Conservation (phyloP, 2,329 filamentous ascomycete genomes). For the Colletotrichum lindemuthianum region DNA sequence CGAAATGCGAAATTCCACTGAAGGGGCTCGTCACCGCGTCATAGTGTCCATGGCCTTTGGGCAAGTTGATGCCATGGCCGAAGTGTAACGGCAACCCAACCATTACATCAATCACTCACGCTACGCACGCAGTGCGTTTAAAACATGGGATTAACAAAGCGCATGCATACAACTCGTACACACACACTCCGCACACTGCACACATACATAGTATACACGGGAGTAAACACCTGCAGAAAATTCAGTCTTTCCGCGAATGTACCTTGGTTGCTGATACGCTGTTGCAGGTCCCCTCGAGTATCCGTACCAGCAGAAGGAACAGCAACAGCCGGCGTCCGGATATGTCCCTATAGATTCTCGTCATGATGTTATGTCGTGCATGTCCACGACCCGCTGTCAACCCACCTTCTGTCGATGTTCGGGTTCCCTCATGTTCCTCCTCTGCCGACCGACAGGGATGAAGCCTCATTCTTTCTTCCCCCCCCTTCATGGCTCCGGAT, state of each 20-base stretch:
- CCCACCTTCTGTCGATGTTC: conserved; percentile 32
- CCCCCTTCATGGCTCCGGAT: neutral
- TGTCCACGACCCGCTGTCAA: conserved; percentile 29
- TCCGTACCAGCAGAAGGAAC: no score
- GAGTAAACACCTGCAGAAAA: neutral
- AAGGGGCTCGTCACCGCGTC: conserved; percentile 10
- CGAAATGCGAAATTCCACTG: conserved; percentile 24
- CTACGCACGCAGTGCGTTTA: neutral
- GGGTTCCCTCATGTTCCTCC: conserved; percentile 12
- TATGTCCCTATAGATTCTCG: conserved; percentile 25
- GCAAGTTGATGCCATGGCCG: no score
- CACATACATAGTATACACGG: conserved; percentile 3
- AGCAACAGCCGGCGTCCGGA: neutral
- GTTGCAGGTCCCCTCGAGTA: no score
- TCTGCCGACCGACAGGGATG: conserved; percentile 12
- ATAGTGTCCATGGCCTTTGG: conserved; percentile 5
- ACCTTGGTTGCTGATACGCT: no score
- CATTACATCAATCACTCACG: no score
- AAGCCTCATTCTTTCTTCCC: conserved; percentile 12
- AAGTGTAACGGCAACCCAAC: no score
- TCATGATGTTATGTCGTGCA: conserved; percentile 31
- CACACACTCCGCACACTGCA: neutral
- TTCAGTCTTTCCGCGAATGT: no score
- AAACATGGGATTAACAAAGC: conserved; percentile 15
- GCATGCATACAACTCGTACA: neutral